Base-by-base conservation (phyloP, 2,329 filamentous ascomycete genomes). In the Aspergillus latus region DNA sequence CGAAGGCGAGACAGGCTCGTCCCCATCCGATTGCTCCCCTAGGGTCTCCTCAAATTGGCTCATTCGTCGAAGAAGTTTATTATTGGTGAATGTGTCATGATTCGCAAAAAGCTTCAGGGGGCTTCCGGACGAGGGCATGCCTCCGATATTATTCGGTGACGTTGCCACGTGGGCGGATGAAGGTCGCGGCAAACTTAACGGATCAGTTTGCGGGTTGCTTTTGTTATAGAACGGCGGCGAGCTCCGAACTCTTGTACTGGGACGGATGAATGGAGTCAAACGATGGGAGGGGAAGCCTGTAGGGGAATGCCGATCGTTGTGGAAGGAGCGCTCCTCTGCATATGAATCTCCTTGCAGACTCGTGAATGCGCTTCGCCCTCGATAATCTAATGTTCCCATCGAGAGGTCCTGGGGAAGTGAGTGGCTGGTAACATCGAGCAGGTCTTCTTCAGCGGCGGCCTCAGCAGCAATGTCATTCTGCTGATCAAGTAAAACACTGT, bases 61-160 rank as follows among this genome's bases (percentile, higher is more conserved):
- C 66, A 97, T 86, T 15, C 93, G 85, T 47, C 92, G 84, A 57
- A 94, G 81, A 8, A 97, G 78, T 8, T 88, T 90, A 69, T 96
- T 90, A 70, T 92, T 96, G 4, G 93, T 97, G 68, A 95, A 97
- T 0, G 93, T 97, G 66, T 97, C 93, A 72, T 97, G 92, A 1
- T 89, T 86, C 1, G 89, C 92, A 70, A 97, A 97, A 0, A 97
- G 79, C 70, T 97, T 97, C 62, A 97, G 71, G 0, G 92, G 92
- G 65, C 91, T 97, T n/a, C 84, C 85, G 13, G 83, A 83, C 29
- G 79, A 83, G 29, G 74, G 76, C 51, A 73, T 67, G 61, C 67
- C 63, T 68, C 66, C 64, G 40, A 64, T 57, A 44, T 62, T 59
- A 61, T 59, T 34, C 51, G 71, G 68, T 56, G 61, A 64, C 10